Base-by-base conservation (phyloP, 495 filamentous ascomycete genomes). In the Copromyces sp. region DNA sequence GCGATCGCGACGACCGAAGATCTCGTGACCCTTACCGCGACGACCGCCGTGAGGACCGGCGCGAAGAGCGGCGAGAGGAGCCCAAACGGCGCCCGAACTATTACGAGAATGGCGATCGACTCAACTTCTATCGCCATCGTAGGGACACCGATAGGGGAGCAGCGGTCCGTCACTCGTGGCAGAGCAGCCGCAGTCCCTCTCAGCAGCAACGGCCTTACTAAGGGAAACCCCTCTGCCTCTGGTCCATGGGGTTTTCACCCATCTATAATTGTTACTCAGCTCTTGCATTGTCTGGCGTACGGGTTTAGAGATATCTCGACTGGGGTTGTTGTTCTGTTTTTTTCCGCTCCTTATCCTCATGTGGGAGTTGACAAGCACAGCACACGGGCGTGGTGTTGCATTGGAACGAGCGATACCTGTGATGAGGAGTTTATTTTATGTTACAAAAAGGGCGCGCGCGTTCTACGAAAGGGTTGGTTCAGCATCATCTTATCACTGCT, bases 21-120 rank as follows among this genome's bases (percentile, higher is more conserved):
- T 72, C 77, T 37, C 79, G 83, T 8, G 78, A 85, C 69, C 78
- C 78, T 3, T 77, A 76, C 73, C 77, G 84, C 59, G 78, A 78
- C 41, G 78, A 80, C 70, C 77, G 78, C 4, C 78, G 78, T 35
- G 75, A 78, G 42, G 75, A 79, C 29, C 72, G 76, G 1, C 75
- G 77, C 5, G 76, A 77, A 37, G 75, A 77, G 69, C 77, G 82
- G 29, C 75, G 83, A 47, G 82, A 80, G 44, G 77, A 80, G 41
- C 76, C 75, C 3, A 71, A 74, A 35, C 80, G 78, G 29, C 77
- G 78, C 39, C 53, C 53, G 53, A 78, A 76, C 68, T 80, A 78
- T 44, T 81, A 81, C 53, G 78, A 80, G 7, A 79, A 79, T 39
- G 77, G 74, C 70, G 80, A 81, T 68, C 78, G 80, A 4, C 75